Evolutionary conservation across 768 basidiomycete species (phyloP).

Genomic region (Artomyces pyxidatus): DNA sequence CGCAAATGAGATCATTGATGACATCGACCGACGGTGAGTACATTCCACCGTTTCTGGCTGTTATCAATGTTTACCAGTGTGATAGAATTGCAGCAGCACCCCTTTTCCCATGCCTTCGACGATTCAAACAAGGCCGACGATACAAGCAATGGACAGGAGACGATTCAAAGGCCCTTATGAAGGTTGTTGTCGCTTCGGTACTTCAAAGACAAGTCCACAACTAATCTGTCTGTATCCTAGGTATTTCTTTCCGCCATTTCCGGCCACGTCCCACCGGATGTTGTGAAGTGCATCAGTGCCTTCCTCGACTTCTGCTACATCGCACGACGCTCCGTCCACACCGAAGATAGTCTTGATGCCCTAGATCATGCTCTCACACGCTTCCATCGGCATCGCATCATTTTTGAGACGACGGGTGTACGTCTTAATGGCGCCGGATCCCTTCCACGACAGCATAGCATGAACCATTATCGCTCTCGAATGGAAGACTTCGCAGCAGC

Average conservation of each 20-base stretch:
- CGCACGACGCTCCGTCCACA: not conserved
- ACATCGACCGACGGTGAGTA: slow-evolving; percentile 5
- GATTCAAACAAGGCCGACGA: not conserved
- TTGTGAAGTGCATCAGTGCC: slow-evolving; percentile 18
- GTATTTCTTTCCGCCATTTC: slow-evolving; percentile 25
- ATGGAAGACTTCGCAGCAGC: slow-evolving; percentile 22
- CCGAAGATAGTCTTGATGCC: not conserved
- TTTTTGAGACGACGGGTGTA: slow-evolving; percentile 4
- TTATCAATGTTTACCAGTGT: no score
- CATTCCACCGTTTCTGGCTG: not conserved
- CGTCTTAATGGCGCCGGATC: slow-evolving; percentile 10
- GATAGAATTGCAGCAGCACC: not conserved
- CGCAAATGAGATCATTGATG: slow-evolving; percentile 2
- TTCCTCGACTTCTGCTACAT: slow-evolving; percentile 17
- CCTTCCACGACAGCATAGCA: slow-evolving; percentile 13
- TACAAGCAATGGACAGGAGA: slow-evolving; percentile 32
- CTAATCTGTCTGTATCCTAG: slow-evolving; percentile 8
- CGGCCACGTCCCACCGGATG: slow-evolving; percentile 23
- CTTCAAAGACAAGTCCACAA: not conserved
- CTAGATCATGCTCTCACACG: not conserved
- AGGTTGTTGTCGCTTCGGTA: slow-evolving; percentile 13
- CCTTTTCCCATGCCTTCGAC: not conserved
- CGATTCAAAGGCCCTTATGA: slow-evolving; percentile 32
- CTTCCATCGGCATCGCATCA: not conserved
- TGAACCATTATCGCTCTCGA: slow-evolving; percentile 6